phyloP scores from a whole-genome alignment of 2,329 filamentous ascomycete species.

The Nothophoma quercina region DNA sequence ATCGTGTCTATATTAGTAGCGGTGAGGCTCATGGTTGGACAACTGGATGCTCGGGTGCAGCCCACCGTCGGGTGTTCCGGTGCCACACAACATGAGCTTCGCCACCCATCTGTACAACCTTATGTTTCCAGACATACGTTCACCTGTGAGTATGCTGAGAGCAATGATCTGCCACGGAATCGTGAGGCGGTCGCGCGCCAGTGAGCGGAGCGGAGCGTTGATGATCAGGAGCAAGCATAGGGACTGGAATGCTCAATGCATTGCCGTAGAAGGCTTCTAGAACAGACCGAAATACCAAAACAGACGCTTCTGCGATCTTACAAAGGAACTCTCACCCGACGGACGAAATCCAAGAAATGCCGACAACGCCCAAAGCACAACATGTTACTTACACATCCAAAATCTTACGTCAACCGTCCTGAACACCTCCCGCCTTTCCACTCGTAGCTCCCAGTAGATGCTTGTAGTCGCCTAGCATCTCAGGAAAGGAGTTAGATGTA shows the following conservation, averaged over 20 bases:
- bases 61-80: not conserved
- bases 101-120: constrained; percentile 6
- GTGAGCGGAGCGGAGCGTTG: constrained; percentile 13
- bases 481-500: constrained; percentile 23
- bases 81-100: constrained; percentile 3
- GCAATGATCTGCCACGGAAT: not conserved
- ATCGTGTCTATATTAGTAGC: constrained; percentile 3
- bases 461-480: constrained; percentile 18
- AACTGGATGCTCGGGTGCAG: constrained; percentile 4
- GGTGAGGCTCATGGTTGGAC: constrained; percentile 1
- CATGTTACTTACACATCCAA: not conserved
- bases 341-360: not conserved
- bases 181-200: constrained; percentile 5
- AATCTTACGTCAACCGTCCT: not conserved
- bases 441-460: constrained; percentile 16
- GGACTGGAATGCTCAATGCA: constrained; percentile 12
- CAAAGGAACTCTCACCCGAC: not conserved
- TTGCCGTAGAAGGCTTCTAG: constrained; percentile 10
- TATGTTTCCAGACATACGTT: constrained; percentile 5
- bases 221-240: constrained; percentile 12
- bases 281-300: constrained; percentile 5
- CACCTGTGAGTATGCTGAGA: not conserved
- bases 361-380: not conserved
- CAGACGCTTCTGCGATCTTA: not conserved
- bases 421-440: constrained; percentile 10